Percentiles rank a stretch among this genome's conserved stretches.
These are phyloP conservation scores for Amanita polypyramis DNA, from an alignment of 768 basidiomycete species.

Conservation along the genomic window DNA sequence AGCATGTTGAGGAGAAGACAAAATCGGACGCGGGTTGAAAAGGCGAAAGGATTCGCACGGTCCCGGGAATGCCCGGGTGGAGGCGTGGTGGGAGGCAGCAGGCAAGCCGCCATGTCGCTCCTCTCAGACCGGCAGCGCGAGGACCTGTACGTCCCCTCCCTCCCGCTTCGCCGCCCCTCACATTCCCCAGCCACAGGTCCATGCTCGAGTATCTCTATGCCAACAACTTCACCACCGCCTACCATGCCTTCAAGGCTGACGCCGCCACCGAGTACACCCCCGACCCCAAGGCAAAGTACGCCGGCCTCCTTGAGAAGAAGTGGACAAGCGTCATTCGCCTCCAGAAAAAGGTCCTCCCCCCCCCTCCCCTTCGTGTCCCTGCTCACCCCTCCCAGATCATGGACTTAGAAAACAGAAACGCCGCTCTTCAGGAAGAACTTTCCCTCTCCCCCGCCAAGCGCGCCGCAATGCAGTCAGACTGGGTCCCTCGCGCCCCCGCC, in stretches of 20 bases:
- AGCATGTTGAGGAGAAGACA: slow-evolving; percentile 51
- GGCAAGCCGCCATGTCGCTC: slow-evolving; percentile 12
- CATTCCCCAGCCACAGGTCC: slow-evolving; percentile 52
- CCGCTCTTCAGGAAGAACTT: slow-evolving; percentile 65
- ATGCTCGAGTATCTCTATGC: slow-evolving; percentile 71
- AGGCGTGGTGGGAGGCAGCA: slow-evolving; percentile 9
- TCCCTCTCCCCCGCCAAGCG: slow-evolving; percentile 39
- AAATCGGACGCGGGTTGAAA: slow-evolving; percentile 19
- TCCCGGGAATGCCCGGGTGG: slow-evolving; percentile 33
- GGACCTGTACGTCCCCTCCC: slow-evolving; percentile 15
- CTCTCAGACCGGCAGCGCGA: slow-evolving; percentile 18
- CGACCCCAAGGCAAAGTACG: slow-evolving; percentile 80
- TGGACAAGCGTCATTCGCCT: slow-evolving; percentile 95
- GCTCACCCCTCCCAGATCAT: slow-evolving; percentile 54
- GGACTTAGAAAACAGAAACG: slow-evolving; percentile 83
- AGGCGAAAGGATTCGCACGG: slow-evolving; percentile 35
- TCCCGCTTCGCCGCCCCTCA: neutral
- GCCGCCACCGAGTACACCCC: slow-evolving; percentile 55
- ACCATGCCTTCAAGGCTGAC: slow-evolving; percentile 46
- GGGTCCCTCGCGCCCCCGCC: slow-evolving; percentile 82
- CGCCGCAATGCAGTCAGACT: slow-evolving; percentile 63
- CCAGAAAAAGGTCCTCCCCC: slow-evolving; percentile 73
- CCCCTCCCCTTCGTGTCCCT: neutral
- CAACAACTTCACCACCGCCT: slow-evolving; percentile 54
- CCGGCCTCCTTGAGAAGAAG: slow-evolving; percentile 90